Percentiles rank a stretch among this genome's conserved stretches.
phyloP scores from a whole-genome alignment of 345 rosid genomes.

The Rubroshorea leprosula region DNA sequence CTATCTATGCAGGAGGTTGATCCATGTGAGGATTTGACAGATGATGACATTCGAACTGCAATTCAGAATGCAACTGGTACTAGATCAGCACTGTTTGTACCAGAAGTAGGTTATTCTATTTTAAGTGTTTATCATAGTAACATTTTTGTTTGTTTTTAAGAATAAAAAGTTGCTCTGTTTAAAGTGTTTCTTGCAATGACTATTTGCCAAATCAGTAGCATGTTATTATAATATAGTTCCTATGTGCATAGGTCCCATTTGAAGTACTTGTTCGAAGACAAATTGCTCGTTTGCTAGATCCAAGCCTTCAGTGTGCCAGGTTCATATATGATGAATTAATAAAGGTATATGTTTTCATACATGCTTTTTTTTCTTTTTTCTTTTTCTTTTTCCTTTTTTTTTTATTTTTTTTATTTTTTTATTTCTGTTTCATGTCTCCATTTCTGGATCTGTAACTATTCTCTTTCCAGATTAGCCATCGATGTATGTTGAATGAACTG shows the following conservation, averaged over 20 bases:
- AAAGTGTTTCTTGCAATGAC: neutral
- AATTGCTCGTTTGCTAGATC: slow-evolving; percentile 86
- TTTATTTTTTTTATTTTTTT: no score
- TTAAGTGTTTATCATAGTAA: neutral
- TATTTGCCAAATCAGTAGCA: neutral
- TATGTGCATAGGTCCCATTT: slow-evolving; percentile 65
- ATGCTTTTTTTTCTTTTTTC: neutral
- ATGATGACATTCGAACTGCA: slow-evolving; percentile 86
- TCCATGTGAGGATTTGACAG: slow-evolving; percentile 93
- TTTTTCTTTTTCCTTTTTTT: no score
- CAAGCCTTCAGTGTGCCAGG: slow-evolving; percentile 95
- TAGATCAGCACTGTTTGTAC: slow-evolving; percentile 80
- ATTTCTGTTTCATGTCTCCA: neutral
- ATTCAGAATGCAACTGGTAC: slow-evolving; percentile 98
- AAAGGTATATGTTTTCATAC: slow-evolving; percentile 41
- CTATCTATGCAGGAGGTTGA: slow-evolving; percentile 67
- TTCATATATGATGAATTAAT: slow-evolving; percentile 88
- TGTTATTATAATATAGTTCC: slow-evolving; percentile 8
- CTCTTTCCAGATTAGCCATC: slow-evolving; percentile 76
- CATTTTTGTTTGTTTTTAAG: neutral
- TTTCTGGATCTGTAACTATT: slow-evolving; percentile 2
- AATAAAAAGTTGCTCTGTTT: neutral
- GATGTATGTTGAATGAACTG: slow-evolving; percentile 63
- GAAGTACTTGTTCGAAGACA: slow-evolving; percentile 94
- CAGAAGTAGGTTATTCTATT: slow-evolving; percentile 52